Base-by-base conservation (phyloP, 225 moss, liverwort and hornwort species). In the Marchantia polymorpha region DNA sequence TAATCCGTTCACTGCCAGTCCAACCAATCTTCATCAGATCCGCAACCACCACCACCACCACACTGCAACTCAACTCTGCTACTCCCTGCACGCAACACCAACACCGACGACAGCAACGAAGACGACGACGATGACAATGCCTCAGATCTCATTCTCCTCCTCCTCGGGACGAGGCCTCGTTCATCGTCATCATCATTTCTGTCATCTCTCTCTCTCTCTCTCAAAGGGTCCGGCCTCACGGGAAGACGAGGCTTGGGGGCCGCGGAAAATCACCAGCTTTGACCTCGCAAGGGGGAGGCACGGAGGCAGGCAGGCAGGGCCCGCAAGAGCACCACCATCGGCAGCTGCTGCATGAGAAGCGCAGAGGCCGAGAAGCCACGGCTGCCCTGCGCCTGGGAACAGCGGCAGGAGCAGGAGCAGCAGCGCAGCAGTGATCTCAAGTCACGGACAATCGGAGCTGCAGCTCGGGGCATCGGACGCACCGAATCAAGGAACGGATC, bases 401-500 rank as follows among this genome's bases (percentile, higher is more conserved):
- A 22, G 7, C n/a, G 76, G 39, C n/a, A 48, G n/a, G 13, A 74
- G 0, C 54, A 17, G n/a, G n/a, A n/a, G n/a, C n/a, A n/a, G 53
- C 22, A 64, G 48, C 76, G 22, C 73, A 39, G 39, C 73, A 54
- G 14, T n/a, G 10, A 54, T 53, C 51, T 53, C 51, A 51, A 52
- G 12, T 74, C 13, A 13, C 13, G 1, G 68, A 39, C 7, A 15
- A 39, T 31, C 17, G 46, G 31, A 14, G 0, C 39, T 15, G 7
- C 19, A 22, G 7, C 66, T 29, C 26, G 12, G 27, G 39, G 39
- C 29, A 69, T 69, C 20, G 4, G 47, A 63, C 17, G 48, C 10
- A 30, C 50, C 61, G 63, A 77, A 63, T 63, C 60, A 63, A 39
- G 48, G 63, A 27, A 48, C 19, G 76, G 64, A 77, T 77, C 9